A percentile compares a stretch with the other conserved stretches of the same genome.
phyloP scores from a whole-genome alignment of 495 filamentous ascomycete genomes.

The Tetracladium marchalianum region DNA sequence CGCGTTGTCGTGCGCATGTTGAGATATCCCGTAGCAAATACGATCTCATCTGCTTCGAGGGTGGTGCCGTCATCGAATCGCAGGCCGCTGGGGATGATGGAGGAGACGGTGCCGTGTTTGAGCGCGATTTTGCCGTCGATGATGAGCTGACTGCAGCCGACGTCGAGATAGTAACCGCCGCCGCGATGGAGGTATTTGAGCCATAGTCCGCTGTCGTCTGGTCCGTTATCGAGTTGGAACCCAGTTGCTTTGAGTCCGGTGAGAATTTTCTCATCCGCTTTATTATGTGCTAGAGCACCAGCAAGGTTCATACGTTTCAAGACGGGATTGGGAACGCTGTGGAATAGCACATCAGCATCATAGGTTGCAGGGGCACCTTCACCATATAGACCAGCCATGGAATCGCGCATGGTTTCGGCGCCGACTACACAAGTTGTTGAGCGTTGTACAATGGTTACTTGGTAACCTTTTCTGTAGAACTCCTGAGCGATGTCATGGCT shows the following conservation, averaged over 20 bases:
- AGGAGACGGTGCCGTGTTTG: conserved; percentile 55
- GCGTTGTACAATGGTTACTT: conserved; percentile 80
- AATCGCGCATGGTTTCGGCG: conserved; percentile 34
- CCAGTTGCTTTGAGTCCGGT: conserved; percentile 46
- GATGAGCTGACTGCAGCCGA: conserved; percentile 65
- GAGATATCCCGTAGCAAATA: conserved; percentile 75
- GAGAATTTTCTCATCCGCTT: conserved; percentile 36
- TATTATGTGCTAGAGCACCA: conserved; percentile 33
- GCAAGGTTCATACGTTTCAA: conserved; percentile 37
- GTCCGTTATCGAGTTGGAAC: conserved; percentile 55
- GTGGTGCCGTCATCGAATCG: conserved; percentile 55
- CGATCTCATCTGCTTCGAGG: conserved; percentile 68
- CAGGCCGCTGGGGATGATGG: conserved; percentile 45
- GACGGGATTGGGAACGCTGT: conserved; percentile 40
- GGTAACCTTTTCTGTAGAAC: conserved; percentile 68
- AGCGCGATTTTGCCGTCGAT: conserved; percentile 67
- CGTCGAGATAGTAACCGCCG: conserved; percentile 77
- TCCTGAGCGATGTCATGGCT: conserved; percentile 78
- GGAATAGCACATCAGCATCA: conserved; percentile 50
- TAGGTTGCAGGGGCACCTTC: conserved; percentile 51
- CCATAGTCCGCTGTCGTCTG: conserved; percentile 53
- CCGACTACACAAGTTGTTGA: conserved; percentile 63
- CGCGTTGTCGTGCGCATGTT: conserved; percentile 62
- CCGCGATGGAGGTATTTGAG: conserved; percentile 70
- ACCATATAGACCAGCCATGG: conserved; percentile 39